These are phyloP conservation scores for Heracleum sosnowskyi DNA, from an alignment of 129 eudicot genomes.

Conservation along the genomic window DNA sequence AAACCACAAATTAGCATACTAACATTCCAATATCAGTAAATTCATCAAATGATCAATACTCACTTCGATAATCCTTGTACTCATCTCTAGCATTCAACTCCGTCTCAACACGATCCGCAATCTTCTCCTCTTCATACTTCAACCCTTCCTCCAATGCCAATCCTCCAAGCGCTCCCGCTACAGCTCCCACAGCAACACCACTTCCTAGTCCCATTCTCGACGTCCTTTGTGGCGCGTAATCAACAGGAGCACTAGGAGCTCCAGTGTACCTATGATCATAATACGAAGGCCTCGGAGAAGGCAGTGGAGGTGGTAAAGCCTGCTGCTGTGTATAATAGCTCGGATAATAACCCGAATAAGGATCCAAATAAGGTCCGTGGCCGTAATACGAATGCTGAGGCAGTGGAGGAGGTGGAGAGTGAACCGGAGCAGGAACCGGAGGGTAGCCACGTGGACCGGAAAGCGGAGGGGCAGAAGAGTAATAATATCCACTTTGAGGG, in stretches of 20 bases:
- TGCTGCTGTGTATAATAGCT: slow-evolving; percentile 43
- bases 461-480: slow-evolving; percentile 60
- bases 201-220: slow-evolving; percentile 40
- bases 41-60: slow-evolving; percentile 45
- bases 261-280: slow-evolving; percentile 34
- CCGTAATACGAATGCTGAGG: slow-evolving; percentile 24
- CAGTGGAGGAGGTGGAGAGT: slow-evolving; percentile 28
- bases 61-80: slow-evolving; percentile 46
- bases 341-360: slow-evolving; percentile 49
- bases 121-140: slow-evolving; percentile 57
- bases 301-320: slow-evolving; percentile 41
- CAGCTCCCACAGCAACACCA: slow-evolving; percentile 57
- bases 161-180: slow-evolving; percentile 68
- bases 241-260: slow-evolving; percentile 79
- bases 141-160: slow-evolving; percentile 62
- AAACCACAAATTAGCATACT: slow-evolving; percentile 11
- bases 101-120: slow-evolving; percentile 45
- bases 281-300: slow-evolving; percentile 36
- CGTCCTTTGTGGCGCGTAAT: slow-evolving; percentile 29
- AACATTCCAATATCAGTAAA: slow-evolving; percentile 17
- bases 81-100: slow-evolving; percentile 53
- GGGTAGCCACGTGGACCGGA: slow-evolving; percentile 30
- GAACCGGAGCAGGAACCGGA: slow-evolving; percentile 36
- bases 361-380: slow-evolving; percentile 45
- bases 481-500: slow-evolving; percentile 59